phyloP scores from a whole-genome alignment of 176 grass and related monocot genomes.

The Oryza officinalis region DNA sequence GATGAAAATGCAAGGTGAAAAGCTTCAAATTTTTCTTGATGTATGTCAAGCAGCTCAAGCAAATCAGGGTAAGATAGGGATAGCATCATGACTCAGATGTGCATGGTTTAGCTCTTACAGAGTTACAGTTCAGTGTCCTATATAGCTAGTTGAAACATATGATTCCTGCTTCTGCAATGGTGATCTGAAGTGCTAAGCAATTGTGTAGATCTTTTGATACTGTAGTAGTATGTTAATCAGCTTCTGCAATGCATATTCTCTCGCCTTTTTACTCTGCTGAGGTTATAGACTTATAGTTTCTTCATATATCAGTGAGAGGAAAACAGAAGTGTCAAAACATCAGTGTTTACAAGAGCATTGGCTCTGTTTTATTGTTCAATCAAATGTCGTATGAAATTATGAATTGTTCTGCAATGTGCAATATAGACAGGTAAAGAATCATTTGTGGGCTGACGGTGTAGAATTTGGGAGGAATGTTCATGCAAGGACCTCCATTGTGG shows the following conservation, averaged over 20 bases:
- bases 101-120: not conserved
- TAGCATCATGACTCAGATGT: conserved; percentile 16
- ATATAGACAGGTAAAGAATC: conserved; percentile 27
- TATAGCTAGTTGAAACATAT: conserved; percentile 38
- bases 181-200: not conserved
- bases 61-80: not conserved
- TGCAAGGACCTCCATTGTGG: not conserved
- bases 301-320: not conserved
- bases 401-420: conserved; percentile 7
- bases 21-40: not conserved
- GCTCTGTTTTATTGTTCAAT: not conserved
- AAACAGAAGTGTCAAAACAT: not conserved
- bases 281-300: not conserved
- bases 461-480: not conserved
- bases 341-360: not conserved
- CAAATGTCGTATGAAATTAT: conserved; percentile 24
- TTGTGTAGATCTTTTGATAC: not conserved
- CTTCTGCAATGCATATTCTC: not conserved
- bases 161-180: not conserved
- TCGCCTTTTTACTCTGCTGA: not conserved
- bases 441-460: not conserved
- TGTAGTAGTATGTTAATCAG: not conserved
- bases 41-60: not conserved
- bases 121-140: not conserved
- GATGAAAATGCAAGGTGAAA: not conserved